These are phyloP conservation scores for Beta corolliflora DNA, from an alignment of 179 eudicot species.

Conservation along the genomic window DNA sequence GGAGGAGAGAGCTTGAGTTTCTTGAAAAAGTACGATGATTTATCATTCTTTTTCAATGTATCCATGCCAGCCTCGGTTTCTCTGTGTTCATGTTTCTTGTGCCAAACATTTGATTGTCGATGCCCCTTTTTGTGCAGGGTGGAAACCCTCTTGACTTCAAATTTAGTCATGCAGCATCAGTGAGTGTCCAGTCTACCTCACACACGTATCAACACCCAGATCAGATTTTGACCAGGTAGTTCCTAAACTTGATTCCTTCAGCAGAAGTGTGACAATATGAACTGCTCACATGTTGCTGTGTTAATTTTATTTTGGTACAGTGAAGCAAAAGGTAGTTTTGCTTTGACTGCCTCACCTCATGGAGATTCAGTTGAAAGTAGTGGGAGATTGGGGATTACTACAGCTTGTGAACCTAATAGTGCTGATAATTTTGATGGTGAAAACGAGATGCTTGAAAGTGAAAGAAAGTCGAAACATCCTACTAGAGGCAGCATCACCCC, in stretches of 20 bases:
- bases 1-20: slow-evolving; percentile 91
- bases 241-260: slow-evolving; percentile 1
- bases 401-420: slow-evolving; percentile 74
- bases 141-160: slow-evolving; percentile 93
- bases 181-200: slow-evolving; percentile 92
- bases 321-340: slow-evolving; percentile 97
- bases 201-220: slow-evolving; percentile 70
- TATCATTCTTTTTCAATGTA: background rate
- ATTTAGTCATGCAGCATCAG: slow-evolving; percentile 64
- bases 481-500: slow-evolving; percentile 44
- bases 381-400: slow-evolving; percentile 67
- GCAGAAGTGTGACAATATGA: slow-evolving; percentile 8
- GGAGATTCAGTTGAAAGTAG: slow-evolving; percentile 98
- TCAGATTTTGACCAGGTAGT: slow-evolving; percentile 70
- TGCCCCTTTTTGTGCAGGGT: slow-evolving; percentile 59
- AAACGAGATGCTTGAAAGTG: slow-evolving; percentile 54
- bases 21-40: slow-evolving; percentile 77
- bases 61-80: slow-evolving; percentile 15
- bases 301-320: slow-evolving; percentile 42
- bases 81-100: slow-evolving; percentile 1
- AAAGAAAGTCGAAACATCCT: slow-evolving; percentile 44
- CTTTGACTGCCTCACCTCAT: slow-evolving; percentile 78
- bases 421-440: slow-evolving; percentile 98
- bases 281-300: slow-evolving; percentile 9
- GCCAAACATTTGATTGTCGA: slow-evolving; percentile 8